Conservation (phyloP, 179 eudicot species). For the Amaranthus tricolor region DNA sequence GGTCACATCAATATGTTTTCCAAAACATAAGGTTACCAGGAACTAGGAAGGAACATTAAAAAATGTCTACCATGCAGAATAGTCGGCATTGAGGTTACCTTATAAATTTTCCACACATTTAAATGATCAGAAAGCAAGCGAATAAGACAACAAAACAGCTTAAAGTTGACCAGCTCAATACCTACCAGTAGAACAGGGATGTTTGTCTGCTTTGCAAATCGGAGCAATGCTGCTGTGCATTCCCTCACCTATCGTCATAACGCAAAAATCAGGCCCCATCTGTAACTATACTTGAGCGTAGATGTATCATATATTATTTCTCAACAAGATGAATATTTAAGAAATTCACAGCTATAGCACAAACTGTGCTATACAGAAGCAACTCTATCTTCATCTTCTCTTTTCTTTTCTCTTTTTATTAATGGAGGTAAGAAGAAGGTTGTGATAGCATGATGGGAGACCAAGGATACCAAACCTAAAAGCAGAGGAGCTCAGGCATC, state of each 20-base stretch:
- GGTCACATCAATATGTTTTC: too few relatives aligned
- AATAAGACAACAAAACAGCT: neutral
- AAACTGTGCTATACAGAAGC: neutral
- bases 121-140: neutral
- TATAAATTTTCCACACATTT: too few relatives aligned
- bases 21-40: too few relatives aligned
- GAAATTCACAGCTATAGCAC: neutral
- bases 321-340: neutral
- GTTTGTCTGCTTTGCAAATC: constrained; percentile 86
- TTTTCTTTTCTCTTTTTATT: too few relatives aligned
- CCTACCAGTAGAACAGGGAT: constrained; percentile 86
- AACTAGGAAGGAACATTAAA: too few relatives aligned
- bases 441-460: neutral
- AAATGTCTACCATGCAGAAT: too few relatives aligned
- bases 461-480: neutral
- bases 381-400: neutral
- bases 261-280: constrained; percentile 6
- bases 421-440: neutral
- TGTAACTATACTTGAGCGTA: neutral
- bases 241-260: constrained; percentile 74
- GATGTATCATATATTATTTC: neutral
- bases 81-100: too few relatives aligned
- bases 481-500: neutral
- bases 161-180: neutral
- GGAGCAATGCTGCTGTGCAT: constrained; percentile 89